These are phyloP conservation scores for Ajuga chamaepitys DNA, from an alignment of 257 asterid species.

Conservation along the genomic window DNA sequence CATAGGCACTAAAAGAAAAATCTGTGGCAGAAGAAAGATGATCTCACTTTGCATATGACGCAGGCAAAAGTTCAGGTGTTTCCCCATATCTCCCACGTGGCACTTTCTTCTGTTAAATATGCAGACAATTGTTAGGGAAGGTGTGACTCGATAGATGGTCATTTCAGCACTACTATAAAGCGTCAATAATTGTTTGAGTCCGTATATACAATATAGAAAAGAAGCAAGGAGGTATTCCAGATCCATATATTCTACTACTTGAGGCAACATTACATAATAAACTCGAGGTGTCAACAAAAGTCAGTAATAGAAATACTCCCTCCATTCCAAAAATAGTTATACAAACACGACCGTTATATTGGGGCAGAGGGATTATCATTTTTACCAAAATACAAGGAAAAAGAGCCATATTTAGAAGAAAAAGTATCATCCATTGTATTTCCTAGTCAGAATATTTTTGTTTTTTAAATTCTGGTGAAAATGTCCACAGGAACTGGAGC, in stretches of 20 bases:
- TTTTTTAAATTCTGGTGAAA: background rate
- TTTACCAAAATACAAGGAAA: background rate
- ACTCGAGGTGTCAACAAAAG: background rate
- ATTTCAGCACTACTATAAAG: slow-evolving; percentile 5
- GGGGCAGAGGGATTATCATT: no score
- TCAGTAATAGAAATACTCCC: background rate
- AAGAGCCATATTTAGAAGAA: background rate
- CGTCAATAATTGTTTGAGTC: background rate
- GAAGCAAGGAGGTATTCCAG: background rate
- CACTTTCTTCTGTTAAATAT: slow-evolving; percentile 59
- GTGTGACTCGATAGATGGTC: background rate
- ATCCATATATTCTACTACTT: background rate
- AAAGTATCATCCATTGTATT: background rate
- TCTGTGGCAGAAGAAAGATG: slow-evolving; percentile 6
- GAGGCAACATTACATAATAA: background rate
- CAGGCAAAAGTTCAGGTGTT: slow-evolving; percentile 53
- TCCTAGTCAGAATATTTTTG: background rate
- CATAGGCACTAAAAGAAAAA: background rate
- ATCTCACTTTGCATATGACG: slow-evolving; percentile 79
- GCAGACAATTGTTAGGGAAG: slow-evolving; percentile 1
- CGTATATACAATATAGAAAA: background rate
- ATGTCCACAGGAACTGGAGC: background rate
- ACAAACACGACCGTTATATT: no score
- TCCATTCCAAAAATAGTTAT: no score
- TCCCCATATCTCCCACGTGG: slow-evolving; percentile 65